Evolutionary conservation across 805 yeast species (phyloP).

Genomic region (Ogataea allantospora): DNA sequence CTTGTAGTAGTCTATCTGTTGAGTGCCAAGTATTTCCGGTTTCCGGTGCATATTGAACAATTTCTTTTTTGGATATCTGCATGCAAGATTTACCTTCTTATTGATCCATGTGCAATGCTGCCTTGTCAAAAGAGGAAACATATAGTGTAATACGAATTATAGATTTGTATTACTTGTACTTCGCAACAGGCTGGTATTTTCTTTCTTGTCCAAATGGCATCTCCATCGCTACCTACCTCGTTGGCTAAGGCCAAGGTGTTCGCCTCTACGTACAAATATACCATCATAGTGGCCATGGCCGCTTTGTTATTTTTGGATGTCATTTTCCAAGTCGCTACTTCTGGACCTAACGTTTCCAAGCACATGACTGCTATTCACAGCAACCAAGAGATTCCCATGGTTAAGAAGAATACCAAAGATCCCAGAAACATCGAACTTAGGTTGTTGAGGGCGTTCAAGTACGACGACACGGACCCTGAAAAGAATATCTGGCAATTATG

Average conservation of each 20-base stretch:
- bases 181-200: background rate
- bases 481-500: slow-evolving; percentile 21
- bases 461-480: slow-evolving; percentile 15
- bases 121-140: background rate
- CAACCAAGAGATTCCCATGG: background rate
- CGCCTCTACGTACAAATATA: slow-evolving; percentile 2
- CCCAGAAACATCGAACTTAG: slow-evolving; percentile 18
- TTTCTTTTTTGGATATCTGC: background rate
- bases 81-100: background rate
- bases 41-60: background rate
- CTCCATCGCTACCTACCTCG: background rate
- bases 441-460: slow-evolving; percentile 17
- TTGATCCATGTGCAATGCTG: no score
- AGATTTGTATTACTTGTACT: background rate
- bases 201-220: background rate
- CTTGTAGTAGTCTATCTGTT: no score
- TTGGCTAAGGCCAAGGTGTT: slow-evolving; percentile 1
- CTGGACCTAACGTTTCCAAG: slow-evolving; percentile 1
- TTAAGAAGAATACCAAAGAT: slow-evolving; percentile 13
- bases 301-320: slow-evolving; percentile 4
- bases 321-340: background rate
- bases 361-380: background rate
- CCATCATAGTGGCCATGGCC: slow-evolving; percentile 3
- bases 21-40: no score
- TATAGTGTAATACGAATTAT: background rate